These are phyloP conservation scores for Fusarium pseudocircinatum DNA, from an alignment of 2,329 filamentous ascomycete genomes.

Conservation along the genomic window DNA sequence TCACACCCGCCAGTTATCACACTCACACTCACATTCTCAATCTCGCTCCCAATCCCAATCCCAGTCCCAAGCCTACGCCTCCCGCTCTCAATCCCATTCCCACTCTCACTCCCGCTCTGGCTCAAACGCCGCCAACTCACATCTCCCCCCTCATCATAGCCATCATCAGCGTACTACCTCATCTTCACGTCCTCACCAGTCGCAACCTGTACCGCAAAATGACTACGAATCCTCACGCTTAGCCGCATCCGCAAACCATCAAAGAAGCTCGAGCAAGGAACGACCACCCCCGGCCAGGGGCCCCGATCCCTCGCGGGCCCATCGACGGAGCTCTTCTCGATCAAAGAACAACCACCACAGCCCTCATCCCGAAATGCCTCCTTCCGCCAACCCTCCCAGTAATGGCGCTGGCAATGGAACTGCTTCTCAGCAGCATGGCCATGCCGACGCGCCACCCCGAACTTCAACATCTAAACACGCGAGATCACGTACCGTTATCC, in stretches of 20 bases:
- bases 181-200: constrained; percentile 52
- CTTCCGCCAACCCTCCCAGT: constrained; percentile 59
- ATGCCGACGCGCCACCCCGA: constrained; percentile 49
- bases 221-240: constrained; percentile 79
- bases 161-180: constrained; percentile 53
- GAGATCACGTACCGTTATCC: constrained; percentile 81
- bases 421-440: constrained; percentile 55
- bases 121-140: constrained; percentile 43
- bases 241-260: constrained; percentile 61
- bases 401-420: constrained; percentile 65
- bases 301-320: constrained; percentile 59
- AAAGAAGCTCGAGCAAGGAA: constrained; percentile 74
- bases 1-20: constrained; percentile 41
- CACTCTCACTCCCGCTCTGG: constrained; percentile 38
- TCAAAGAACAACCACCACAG: constrained; percentile 52
- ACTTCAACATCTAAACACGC: constrained; percentile 59
- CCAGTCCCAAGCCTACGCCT: constrained; percentile 31
- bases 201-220: constrained; percentile 63
- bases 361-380: constrained; percentile 58
- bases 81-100: constrained; percentile 35
- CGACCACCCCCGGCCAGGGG: constrained; percentile 60
- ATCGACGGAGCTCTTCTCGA: constrained; percentile 61
- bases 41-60: constrained; percentile 33
- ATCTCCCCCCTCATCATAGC: constrained; percentile 37
- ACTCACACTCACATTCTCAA: constrained; percentile 38